Evolutionary conservation across 1,284 basidiomycete species (phyloP).

Genomic region (Pholiota adiposa): DNA sequence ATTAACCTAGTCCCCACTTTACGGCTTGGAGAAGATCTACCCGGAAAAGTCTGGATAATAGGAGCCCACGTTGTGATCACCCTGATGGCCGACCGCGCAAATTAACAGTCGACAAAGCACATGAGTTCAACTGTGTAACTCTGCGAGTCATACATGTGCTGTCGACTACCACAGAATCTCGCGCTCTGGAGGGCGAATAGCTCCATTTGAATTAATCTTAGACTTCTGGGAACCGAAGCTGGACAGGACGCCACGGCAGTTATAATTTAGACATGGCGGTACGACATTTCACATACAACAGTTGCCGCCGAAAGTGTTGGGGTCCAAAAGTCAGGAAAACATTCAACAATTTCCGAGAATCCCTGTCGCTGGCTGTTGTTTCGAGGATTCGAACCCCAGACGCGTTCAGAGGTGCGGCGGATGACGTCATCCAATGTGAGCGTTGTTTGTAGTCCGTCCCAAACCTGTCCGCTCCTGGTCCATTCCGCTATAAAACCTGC

Average conservation of each 20-base stretch:
- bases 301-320: not conserved
- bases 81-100: conserved; percentile 3
- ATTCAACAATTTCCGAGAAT: not conserved
- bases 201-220: conserved; percentile 15
- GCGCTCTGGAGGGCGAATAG: conserved; percentile 8
- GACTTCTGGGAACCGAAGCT: not conserved
- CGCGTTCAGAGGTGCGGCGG: not conserved
- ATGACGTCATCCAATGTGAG: conserved; percentile 20
- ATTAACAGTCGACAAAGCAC: conserved; percentile 11
- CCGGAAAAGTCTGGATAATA: conserved; percentile 2
- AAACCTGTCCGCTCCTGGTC: not conserved
- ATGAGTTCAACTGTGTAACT: conserved; percentile 16
- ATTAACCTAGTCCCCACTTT: conserved; percentile 1
- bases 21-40: not conserved
- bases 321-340: not conserved
- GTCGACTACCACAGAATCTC: conserved; percentile 6
- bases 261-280: conserved; percentile 3
- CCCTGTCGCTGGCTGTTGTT: not conserved
- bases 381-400: conserved; percentile 5
- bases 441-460: not conserved
- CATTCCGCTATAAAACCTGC: not conserved
- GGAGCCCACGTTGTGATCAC: conserved; percentile 12
- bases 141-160: conserved; percentile 12
- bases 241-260: conserved; percentile 1
- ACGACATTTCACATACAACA: not conserved